Base-by-base conservation (phyloP, 257 asterid genomes). In the Phtheirospermum japonicum region DNA sequence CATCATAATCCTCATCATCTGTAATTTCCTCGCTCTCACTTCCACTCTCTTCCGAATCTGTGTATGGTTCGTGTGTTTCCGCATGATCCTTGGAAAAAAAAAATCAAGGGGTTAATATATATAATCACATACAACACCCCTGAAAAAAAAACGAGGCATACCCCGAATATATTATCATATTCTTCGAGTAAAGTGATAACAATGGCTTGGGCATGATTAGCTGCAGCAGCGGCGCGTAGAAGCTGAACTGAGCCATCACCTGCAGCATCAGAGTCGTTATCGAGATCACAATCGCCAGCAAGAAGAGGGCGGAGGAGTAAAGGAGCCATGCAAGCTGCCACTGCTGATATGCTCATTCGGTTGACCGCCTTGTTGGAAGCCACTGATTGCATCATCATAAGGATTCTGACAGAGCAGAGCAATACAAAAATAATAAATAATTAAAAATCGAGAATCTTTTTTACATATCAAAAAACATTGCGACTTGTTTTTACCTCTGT, bases 321-420 rank as follows among this genome's bases (percentile, higher is more conserved):
- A 56, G 99, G 99, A 50, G 99, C 95, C 99, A 93, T 93, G 82
- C 99, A 93, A 68, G 99, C 97, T 72, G 99, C 99, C 59, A 93
- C 99, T 57, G 97, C 99, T 62, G 99, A 85, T 71, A 80, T 70
- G 78, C 99, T 85, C 99, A 93, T 93, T 71, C 95, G 69, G 69
- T 85, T 93, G 72, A 80, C 86, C 50, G 78, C 76, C 83, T 93
- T 93, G 66, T 87, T 70, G 51, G 87, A 71, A 71, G 95, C 96
- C 77, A 93, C 91, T 23, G 71, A 69, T 83, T 78, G 87, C 97
- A 90, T 93, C 97, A 87, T 93, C 76, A 63, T 77, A 40, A 93
- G 92, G 78, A 87, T 84, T 83, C 99, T 92, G 96, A 64, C 57
- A 66, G 42, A 73, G 64, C n/a, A 31, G 68, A 60, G 53, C 36